phyloP scores from a whole-genome alignment of 2,329 filamentous ascomycete genomes.

The Colletotrichum horii region DNA sequence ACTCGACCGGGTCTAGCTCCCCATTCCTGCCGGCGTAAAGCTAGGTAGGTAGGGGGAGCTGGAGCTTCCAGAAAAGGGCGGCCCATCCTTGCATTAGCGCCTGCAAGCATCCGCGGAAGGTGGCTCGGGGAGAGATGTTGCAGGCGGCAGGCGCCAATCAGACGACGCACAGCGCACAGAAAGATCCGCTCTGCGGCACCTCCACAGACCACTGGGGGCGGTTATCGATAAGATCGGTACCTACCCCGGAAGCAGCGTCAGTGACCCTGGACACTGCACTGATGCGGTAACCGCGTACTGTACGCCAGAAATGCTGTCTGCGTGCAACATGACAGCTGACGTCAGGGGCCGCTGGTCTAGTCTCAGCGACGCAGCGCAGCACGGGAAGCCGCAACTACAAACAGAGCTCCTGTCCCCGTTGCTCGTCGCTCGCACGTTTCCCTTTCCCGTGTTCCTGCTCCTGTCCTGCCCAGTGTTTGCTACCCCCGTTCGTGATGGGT shows the following conservation, averaged over 20 bases:
- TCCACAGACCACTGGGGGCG: neutral
- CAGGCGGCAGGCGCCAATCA: constrained; percentile 2
- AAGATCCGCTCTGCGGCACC: neutral
- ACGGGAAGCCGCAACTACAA: constrained; percentile 15
- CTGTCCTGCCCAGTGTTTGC: constrained; percentile 1
- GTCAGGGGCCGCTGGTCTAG: neutral
- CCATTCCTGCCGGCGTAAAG: neutral
- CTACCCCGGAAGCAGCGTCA: neutral
- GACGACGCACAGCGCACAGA: neutral
- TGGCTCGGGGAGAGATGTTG: constrained; percentile 3
- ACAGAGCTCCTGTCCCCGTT: constrained; percentile 9
- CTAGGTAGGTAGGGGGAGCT: constrained; percentile 1
- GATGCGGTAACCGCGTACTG: constrained; percentile 5
- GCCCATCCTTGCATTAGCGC: constrained; percentile 19
- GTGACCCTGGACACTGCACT: constrained; percentile 4
- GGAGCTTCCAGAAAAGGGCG: constrained; percentile 18
- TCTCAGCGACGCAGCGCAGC: constrained; percentile 3
- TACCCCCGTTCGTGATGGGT: neutral
- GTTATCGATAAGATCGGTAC: constrained; percentile 16
- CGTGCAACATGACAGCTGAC: constrained; percentile 14
- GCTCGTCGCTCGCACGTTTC: neutral
- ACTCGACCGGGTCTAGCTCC: neutral
- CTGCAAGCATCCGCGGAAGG: constrained; percentile 11
- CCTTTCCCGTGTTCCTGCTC: neutral
- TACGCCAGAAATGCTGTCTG: neutral